These are phyloP conservation scores for Daldinia sp. DNA, from an alignment of 2,329 filamentous ascomycete species.

Conservation along the genomic window DNA sequence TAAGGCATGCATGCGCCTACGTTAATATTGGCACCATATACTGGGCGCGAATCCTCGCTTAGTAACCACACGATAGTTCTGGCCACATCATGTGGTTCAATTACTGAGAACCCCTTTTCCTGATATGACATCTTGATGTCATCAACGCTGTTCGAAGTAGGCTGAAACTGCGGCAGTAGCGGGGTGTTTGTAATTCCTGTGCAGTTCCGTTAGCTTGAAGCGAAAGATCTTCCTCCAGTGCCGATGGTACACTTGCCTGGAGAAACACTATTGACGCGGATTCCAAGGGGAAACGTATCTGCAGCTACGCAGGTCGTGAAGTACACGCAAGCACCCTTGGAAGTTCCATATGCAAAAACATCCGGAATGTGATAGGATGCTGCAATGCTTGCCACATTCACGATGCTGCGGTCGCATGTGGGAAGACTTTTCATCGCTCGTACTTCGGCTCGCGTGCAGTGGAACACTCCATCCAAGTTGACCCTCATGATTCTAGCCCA, in stretches of 20 bases:
- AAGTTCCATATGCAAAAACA: not conserved
- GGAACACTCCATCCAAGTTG: not conserved
- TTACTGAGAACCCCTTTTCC: conserved; percentile 2
- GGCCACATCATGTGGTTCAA: conserved; percentile 11
- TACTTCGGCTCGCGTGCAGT: not conserved
- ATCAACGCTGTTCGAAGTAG: not conserved
- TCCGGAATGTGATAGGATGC: not conserved
- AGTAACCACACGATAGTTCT: not conserved
- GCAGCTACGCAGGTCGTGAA: not conserved
- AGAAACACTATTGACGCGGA: not conserved
- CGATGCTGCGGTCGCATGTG: not conserved
- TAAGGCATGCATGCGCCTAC: not conserved
- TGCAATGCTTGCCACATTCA: not conserved
- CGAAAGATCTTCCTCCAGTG: not conserved
- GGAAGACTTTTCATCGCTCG: not conserved
- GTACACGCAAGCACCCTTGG: not conserved
- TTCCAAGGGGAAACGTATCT: not conserved
- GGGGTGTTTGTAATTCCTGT: not conserved
- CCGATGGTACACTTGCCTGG: not conserved
- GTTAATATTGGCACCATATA: not conserved
- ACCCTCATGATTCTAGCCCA: not conserved
- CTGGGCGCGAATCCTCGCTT: not conserved
- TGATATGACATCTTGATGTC: conserved; percentile 7
- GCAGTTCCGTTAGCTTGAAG: not conserved
- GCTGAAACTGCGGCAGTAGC: not conserved